These are phyloP conservation scores for Rhynchosporium agropyri DNA, from an alignment of 2,329 filamentous ascomycete genomes.

Conservation along the genomic window DNA sequence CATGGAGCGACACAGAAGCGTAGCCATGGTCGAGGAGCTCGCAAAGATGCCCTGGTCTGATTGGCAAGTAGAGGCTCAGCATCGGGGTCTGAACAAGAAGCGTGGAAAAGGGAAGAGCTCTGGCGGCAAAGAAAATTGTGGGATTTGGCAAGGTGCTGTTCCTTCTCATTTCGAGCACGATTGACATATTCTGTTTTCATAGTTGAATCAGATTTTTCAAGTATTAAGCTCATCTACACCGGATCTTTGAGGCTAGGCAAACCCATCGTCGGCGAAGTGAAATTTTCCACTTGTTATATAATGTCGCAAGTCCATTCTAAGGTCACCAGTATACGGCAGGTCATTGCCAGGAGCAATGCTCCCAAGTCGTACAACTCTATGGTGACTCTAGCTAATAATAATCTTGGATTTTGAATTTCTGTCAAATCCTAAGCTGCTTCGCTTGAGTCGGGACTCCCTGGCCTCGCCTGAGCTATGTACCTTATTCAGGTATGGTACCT, in stretches of 20 bases:
- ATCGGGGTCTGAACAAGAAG: slow-evolving; percentile 29
- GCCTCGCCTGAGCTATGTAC: background rate
- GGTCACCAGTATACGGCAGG: no score
- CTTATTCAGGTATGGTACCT: no score
- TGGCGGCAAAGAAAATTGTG: slow-evolving; percentile 20
- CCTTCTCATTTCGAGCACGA: slow-evolving; percentile 12
- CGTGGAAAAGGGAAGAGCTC: slow-evolving; percentile 17
- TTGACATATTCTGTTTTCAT: background rate
- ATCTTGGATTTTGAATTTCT: no score
- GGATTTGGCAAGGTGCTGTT: slow-evolving; percentile 18
- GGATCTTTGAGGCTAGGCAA: no score
- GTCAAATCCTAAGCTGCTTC: no score
- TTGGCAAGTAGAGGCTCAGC: slow-evolving; percentile 28
- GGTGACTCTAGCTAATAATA: no score
- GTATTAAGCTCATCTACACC: background rate
- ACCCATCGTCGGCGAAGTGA: no score
- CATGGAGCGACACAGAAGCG: slow-evolving; percentile 33
- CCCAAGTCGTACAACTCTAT: no score
- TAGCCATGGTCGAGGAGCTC: slow-evolving; percentile 31
- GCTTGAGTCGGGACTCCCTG: no score
- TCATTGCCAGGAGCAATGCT: no score
- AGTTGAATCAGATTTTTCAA: background rate
- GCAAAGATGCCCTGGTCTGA: slow-evolving; percentile 29
- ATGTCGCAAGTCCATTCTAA: no score
- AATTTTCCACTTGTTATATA: no score